phyloP scores from a whole-genome alignment of 345 rosid genomes.

The Pugionium dolabratum region DNA sequence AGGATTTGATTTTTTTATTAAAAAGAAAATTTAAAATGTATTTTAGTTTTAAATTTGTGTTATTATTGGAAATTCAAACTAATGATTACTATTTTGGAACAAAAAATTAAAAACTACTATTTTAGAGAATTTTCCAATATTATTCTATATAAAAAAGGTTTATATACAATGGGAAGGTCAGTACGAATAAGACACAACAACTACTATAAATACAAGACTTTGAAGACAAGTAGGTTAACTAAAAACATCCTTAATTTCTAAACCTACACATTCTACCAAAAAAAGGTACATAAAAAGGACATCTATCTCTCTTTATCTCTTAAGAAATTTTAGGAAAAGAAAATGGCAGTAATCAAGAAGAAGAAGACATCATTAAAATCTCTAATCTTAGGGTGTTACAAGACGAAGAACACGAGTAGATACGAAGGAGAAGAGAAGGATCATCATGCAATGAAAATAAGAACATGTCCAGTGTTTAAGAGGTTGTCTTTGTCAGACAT shows the following conservation, averaged over 20 bases:
- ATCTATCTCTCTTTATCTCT: background rate
- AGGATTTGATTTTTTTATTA: too few species aligned
- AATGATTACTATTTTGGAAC: too few species aligned
- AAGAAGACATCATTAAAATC: conserved; percentile 52
- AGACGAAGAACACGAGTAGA: conserved; percentile 21
- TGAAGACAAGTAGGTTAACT: conserved; percentile 43
- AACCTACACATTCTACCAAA: conserved; percentile 25
- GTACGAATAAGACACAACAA: conserved; percentile 36
- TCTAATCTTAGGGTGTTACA: conserved; percentile 50
- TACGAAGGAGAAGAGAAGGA: conserved; percentile 29
- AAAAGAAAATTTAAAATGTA: too few species aligned
- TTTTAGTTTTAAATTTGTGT: too few species aligned
- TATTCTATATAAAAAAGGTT: background rate
- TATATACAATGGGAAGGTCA: conserved; percentile 20
- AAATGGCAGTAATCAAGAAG: conserved; percentile 35
- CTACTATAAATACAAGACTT: conserved; percentile 40
- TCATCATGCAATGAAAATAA: conserved; percentile 32
- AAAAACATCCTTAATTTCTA: conserved; percentile 38
- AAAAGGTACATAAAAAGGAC: conserved; percentile 23
- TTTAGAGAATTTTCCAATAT: too few species aligned
- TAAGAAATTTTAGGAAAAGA: conserved; percentile 24
- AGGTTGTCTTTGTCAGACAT: conserved; percentile 58
- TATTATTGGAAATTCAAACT: too few species aligned
- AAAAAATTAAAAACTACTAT: too few species aligned
- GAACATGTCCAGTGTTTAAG: conserved; percentile 39